These are phyloP conservation scores for Hydrangea macrophylla DNA, from an alignment of 148 eudicot species.

Conservation along the genomic window DNA sequence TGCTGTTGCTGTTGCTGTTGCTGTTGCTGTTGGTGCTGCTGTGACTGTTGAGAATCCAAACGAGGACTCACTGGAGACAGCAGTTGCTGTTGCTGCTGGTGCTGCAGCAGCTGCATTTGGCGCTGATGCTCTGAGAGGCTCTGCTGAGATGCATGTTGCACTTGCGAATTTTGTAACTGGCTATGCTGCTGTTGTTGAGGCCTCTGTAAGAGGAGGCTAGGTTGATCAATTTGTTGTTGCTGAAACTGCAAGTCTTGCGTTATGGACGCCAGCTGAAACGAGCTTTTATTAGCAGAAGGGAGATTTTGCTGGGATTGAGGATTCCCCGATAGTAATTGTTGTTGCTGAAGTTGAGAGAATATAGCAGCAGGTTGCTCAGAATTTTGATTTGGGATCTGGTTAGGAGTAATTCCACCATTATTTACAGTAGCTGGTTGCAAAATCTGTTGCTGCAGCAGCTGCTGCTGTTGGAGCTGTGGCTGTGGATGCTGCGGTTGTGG, in stretches of 20 bases:
- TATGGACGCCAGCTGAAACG: conserved; percentile 42
- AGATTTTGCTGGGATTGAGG: conserved; percentile 42
- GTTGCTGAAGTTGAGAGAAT: conserved; percentile 65
- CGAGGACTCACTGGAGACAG: conserved; percentile 31
- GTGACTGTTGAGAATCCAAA: conserved; percentile 48
- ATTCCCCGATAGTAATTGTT: conserved; percentile 46
- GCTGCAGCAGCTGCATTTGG: conserved; percentile 63
- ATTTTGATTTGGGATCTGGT: conserved; percentile 51
- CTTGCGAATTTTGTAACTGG: conserved; percentile 48
- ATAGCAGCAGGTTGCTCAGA: conserved; percentile 35
- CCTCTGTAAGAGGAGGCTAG: conserved; percentile 36
- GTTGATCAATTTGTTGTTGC: conserved; percentile 69
- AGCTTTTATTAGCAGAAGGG: conserved; percentile 27
- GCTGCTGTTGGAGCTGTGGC: conserved; percentile 26
- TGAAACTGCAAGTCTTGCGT: conserved; percentile 73
- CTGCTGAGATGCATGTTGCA: conserved; percentile 34
- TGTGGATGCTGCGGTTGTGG: conserved; percentile 26
- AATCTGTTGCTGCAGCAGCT: conserved; percentile 41
- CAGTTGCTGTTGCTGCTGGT: conserved; percentile 50
- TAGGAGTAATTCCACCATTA: conserved; percentile 38
- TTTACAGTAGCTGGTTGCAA: conserved; percentile 39
- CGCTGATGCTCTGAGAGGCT: conserved; percentile 71
- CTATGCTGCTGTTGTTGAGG: conserved; percentile 60
- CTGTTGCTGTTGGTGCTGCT: conserved; percentile 57
- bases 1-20: conserved; percentile 52